Base-by-base conservation (phyloP, 805 yeast genomes). In the Candida cerambycidarum region DNA sequence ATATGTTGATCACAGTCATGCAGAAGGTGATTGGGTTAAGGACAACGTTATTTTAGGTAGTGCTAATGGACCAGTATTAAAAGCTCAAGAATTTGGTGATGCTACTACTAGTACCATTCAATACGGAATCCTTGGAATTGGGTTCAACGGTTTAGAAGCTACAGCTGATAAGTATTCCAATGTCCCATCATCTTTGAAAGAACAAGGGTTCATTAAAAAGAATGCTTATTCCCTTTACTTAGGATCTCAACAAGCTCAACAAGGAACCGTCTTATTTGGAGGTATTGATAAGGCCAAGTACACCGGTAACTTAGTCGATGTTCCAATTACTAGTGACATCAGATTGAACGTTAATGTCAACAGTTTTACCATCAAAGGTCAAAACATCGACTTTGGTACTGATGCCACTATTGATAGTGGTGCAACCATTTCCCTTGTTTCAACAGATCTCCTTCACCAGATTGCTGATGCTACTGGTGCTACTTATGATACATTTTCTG, bases 1-100 rank as follows among this genome's bases (percentile, higher is more conserved):
- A 1, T 78, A 78, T 49, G 80, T 70, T 5, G 83, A 78, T 54
- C 50, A 57, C 3, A 67, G 79, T 3, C 59, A 52, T 42, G 81
- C 82, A 4, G 36, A 45, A 5, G 59, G 59, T 29, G 36, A 44
- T 24, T 55, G 51, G 50, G 48, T 42, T 17, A 35, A 27, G 12
- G 59, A 55, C 32, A 33, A 42, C 15, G 47, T 53, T 14, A 17
- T 44, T 11, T 43, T 55, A 21, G 38, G 38, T 5, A 3, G 21
- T 29, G 10, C 27, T 2, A 19, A 21, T 24, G 37, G 33, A 34
- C 28, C 42, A 23, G 32, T 28, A 23, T 12, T 31, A 14, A 16
- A 10, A 4, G 16, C 14, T 6, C 36, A 41, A 13, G 41, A 32
- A 16, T 68, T 67, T 47, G 54, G 55, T 41, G 67, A 66, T 45